A percentile compares a stretch with the other conserved stretches of the same genome.
These are phyloP conservation scores for Fusarium pseudonygamai DNA, from an alignment of 2,329 filamentous ascomycete species.

Conservation along the genomic window DNA sequence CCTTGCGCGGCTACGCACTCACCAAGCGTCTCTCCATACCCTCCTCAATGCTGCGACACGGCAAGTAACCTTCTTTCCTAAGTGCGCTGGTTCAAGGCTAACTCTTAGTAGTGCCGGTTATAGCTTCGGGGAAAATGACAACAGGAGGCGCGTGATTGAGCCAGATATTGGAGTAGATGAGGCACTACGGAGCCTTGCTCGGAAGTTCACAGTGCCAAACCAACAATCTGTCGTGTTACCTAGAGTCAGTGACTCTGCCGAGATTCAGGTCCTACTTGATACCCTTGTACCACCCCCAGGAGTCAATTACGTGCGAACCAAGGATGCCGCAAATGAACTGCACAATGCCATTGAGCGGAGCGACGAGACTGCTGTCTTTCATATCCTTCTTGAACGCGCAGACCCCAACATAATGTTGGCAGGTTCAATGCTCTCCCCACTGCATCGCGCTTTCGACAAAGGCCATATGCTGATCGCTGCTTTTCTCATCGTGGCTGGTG, in stretches of 20 bases:
- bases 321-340: conserved; percentile 36
- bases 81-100: neutral
- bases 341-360: conserved; percentile 39
- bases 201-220: conserved; percentile 38
- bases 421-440: conserved; percentile 41
- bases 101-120: conserved; percentile 30
- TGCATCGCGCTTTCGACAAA: conserved; percentile 43
- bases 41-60: conserved; percentile 42
- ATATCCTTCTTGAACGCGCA: conserved; percentile 37
- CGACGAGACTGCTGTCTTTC: conserved; percentile 41
- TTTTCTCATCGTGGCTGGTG: conserved; percentile 42
- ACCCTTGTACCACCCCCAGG: conserved; percentile 40
- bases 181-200: conserved; percentile 38
- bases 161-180: conserved; percentile 40
- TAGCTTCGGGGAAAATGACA: conserved; percentile 35
- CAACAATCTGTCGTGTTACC: conserved; percentile 38
- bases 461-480: conserved; percentile 41
- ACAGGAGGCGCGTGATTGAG: conserved; percentile 42
- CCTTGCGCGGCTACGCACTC: conserved; percentile 37
- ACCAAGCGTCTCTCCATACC: conserved; percentile 42
- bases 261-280: conserved; percentile 43
- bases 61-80: conserved; percentile 1
- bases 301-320: conserved; percentile 32
- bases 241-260: conserved; percentile 42
- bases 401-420: conserved; percentile 41